phyloP scores from a whole-genome alignment of 2,329 filamentous ascomycete species.

The Botryotinia globosa region DNA sequence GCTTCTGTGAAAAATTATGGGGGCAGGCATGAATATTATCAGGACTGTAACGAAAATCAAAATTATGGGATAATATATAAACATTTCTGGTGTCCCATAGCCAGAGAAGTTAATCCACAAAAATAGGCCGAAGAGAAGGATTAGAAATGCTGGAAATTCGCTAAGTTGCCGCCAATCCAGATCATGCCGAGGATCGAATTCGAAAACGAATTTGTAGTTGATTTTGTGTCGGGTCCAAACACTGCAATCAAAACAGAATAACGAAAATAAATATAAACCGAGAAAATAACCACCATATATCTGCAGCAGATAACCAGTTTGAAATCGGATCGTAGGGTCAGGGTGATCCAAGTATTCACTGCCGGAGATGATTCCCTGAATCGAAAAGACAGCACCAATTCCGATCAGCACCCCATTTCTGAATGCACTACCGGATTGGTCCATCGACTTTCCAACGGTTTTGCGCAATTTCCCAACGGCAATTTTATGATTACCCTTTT shows the following conservation, averaged over 20 bases:
- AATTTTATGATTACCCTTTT: slow-evolving; percentile 87
- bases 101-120: slow-evolving; percentile 86
- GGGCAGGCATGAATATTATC: slow-evolving; percentile 73
- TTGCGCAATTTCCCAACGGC: slow-evolving; percentile 83
- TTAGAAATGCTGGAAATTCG: slow-evolving; percentile 82
- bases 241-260: slow-evolving; percentile 84
- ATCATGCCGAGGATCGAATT: slow-evolving; percentile 83
- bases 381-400: slow-evolving; percentile 60
- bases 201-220: slow-evolving; percentile 96
- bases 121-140: slow-evolving; percentile 73
- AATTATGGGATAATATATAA: slow-evolving; percentile 81
- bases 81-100: slow-evolving; percentile 65
- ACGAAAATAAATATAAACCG: slow-evolving; percentile 70
- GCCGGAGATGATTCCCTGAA: slow-evolving; percentile 65
- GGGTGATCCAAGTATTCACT: slow-evolving; percentile 49
- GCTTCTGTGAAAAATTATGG: slow-evolving; percentile 70
- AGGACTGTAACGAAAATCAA: slow-evolving; percentile 66
- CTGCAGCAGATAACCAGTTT: slow-evolving; percentile 73
- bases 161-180: slow-evolving; percentile 87
- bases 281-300: slow-evolving; percentile 93
- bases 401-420: slow-evolving; percentile 66
- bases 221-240: slow-evolving; percentile 82
- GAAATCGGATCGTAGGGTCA: slow-evolving; percentile 48
- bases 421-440: slow-evolving; percentile 58
- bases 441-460: slow-evolving; percentile 56